Evolutionary conservation across 345 rosid species (phyloP).

Genomic region (Sisymbrium irio): DNA sequence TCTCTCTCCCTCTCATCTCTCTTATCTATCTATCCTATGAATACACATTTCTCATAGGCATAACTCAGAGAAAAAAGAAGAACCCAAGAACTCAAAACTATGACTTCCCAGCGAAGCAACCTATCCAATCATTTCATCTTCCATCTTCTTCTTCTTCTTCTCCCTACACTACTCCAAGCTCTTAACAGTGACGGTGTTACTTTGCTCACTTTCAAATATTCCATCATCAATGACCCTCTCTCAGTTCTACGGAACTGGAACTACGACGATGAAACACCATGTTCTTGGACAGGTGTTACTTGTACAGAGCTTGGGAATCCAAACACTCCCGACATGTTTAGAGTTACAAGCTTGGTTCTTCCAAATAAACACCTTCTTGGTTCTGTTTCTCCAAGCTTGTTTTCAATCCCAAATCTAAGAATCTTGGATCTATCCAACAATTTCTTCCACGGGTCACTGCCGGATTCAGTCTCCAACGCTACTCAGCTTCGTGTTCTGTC

Average conservation of each 20-base stretch:
- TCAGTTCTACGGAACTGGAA: slow-evolving; percentile 59
- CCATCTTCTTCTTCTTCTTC: slow-evolving; percentile 23
- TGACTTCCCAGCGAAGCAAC: slow-evolving; percentile 34
- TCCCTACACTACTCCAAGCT: slow-evolving; percentile 38
- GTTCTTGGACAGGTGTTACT: slow-evolving; percentile 66
- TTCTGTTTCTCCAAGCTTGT: slow-evolving; percentile 48
- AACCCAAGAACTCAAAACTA: slow-evolving; percentile 14
- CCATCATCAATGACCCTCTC: slow-evolving; percentile 59
- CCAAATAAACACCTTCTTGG: slow-evolving; percentile 61
- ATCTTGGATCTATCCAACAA: slow-evolving; percentile 68
- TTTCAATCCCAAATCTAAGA: slow-evolving; percentile 45
- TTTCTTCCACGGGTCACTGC: slow-evolving; percentile 58
- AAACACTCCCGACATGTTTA: slow-evolving; percentile 45
- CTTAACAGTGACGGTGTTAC: slow-evolving; percentile 60
- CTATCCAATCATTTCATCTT: slow-evolving; percentile 15
- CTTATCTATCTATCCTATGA: slow-evolving; percentile 32
- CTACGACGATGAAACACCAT: slow-evolving; percentile 62
- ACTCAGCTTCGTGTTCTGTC: slow-evolving; percentile 54
- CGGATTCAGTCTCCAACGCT: slow-evolving; percentile 46
- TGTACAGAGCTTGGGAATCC: slow-evolving; percentile 46
- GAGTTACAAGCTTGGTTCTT: slow-evolving; percentile 63
- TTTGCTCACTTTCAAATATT: slow-evolving; percentile 69
- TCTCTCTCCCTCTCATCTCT: slow-evolving; percentile 31
- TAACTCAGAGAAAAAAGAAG: slow-evolving; percentile 2
- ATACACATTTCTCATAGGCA: slow-evolving; percentile 17